Evolutionary conservation across 305 asterid genomes (phyloP).

Genomic region (Ilex paraguariensis): DNA sequence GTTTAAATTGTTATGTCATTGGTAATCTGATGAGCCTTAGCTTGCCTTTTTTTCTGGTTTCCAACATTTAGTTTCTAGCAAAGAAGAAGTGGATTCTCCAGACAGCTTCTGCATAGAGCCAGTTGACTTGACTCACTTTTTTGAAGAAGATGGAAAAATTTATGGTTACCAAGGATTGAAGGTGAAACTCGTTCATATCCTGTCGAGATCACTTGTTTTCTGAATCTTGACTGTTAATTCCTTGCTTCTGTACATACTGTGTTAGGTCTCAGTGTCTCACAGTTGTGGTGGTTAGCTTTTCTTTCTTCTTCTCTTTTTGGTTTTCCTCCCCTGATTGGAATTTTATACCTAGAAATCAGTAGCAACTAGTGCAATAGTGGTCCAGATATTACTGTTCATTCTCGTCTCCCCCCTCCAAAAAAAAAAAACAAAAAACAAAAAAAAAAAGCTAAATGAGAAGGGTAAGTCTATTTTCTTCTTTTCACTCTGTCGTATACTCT

Average conservation of each 20-base stretch:
- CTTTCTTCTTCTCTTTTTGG: too few relatives aligned
- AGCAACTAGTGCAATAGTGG: neutral
- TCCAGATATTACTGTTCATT: too few relatives aligned
- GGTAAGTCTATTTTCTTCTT: too few relatives aligned
- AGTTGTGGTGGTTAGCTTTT: too few relatives aligned
- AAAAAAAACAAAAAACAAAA: too few relatives aligned
- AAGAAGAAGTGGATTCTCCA: constrained; percentile 69
- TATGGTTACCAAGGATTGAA: constrained; percentile 75
- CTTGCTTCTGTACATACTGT: too few relatives aligned
- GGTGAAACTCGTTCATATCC: constrained; percentile 34
- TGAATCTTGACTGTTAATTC: too few relatives aligned
- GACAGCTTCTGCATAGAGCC: constrained; percentile 56
- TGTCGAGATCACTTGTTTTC: neutral
- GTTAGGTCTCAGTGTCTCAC: too few relatives aligned
- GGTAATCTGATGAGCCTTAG: neutral
- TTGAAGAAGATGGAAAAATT: constrained; percentile 79
- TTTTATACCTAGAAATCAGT: neutral
- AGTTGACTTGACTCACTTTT: constrained; percentile 66
- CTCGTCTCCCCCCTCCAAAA: too few relatives aligned
- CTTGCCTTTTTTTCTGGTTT: neutral
- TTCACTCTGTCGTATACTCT: too few relatives aligned
- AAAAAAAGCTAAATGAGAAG: too few relatives aligned
- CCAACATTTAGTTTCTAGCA: constrained; percentile 45
- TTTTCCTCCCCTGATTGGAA: too few relatives aligned
- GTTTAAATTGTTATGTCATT: neutral